phyloP scores from a whole-genome alignment of 2,329 filamentous ascomycete genomes.

The Thielaviopsis cerberus region DNA sequence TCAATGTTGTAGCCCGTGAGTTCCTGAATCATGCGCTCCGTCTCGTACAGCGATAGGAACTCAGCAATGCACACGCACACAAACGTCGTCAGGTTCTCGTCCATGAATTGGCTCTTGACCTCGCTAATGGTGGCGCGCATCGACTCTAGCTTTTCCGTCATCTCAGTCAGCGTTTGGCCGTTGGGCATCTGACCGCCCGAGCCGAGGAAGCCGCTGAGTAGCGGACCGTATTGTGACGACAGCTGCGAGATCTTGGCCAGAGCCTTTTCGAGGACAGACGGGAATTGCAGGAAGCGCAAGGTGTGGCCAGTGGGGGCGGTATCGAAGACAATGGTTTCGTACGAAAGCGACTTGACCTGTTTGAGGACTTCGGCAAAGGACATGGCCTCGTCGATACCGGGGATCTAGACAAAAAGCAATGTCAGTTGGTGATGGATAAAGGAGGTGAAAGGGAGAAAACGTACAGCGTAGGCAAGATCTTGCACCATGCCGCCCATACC shows the following conservation, averaged over 20 bases:
- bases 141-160: slow-evolving; percentile 86
- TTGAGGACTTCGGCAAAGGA: slow-evolving; percentile 98
- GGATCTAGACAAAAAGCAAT: slow-evolving; percentile 44
- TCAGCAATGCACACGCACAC: slow-evolving; percentile 97
- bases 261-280: slow-evolving; percentile 92
- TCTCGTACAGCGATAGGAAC: slow-evolving; percentile 92
- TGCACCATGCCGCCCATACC: slow-evolving; percentile 93
- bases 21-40: slow-evolving; percentile 98
- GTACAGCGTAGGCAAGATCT: slow-evolving; percentile 82
- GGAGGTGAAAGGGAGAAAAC: slow-evolving; percentile 18
- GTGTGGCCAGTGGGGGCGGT: slow-evolving; percentile 96
- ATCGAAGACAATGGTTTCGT: slow-evolving; percentile 98
- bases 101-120: slow-evolving; percentile 96
- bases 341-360: slow-evolving; percentile 95
- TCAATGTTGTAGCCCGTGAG: slow-evolving; percentile 84
- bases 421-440: background rate
- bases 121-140: slow-evolving; percentile 84
- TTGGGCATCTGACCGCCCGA: slow-evolving; percentile 58
- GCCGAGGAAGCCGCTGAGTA: slow-evolving; percentile 84
- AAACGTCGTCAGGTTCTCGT: slow-evolving; percentile 86
- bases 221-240: slow-evolving; percentile 82
- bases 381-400: slow-evolving; percentile 98
- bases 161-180: slow-evolving; percentile 79
- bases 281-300: slow-evolving; percentile 94
- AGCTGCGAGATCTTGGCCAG: slow-evolving; percentile 93